Evolutionary conservation across 192 early-diverging fungal species (phyloP).

Genomic region (Powellomyces hirtus): DNA sequence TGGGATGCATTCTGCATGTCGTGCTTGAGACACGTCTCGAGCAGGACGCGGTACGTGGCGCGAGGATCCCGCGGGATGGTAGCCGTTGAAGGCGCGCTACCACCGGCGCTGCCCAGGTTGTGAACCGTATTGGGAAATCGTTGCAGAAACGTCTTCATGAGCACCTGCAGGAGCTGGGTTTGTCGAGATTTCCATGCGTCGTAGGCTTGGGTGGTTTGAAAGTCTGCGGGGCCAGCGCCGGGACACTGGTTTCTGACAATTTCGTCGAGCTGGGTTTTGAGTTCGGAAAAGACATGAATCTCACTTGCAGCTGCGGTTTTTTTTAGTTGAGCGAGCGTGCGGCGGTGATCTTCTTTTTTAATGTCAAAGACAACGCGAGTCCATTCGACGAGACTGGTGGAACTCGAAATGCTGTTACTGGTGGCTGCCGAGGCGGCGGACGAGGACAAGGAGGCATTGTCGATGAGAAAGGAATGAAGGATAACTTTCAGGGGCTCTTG

Average conservation of each 20-base stretch:
- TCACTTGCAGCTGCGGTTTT: constrained; percentile 21
- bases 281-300: constrained; percentile 15
- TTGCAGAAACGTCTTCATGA: constrained; percentile 40
- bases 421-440: neutral
- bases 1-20: constrained; percentile 41
- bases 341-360: constrained; percentile 28
- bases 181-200: constrained; percentile 57
- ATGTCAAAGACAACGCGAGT: constrained; percentile 36
- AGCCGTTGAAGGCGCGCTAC: constrained; percentile 14
- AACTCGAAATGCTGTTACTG: neutral
- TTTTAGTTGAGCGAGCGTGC: neutral
- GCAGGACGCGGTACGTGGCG: constrained; percentile 56
- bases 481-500: constrained; percentile 20
- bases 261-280: constrained; percentile 23
- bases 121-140: constrained; percentile 31
- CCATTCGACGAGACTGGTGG: constrained; percentile 23
- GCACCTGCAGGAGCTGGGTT: constrained; percentile 46
- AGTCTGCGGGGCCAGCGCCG: constrained; percentile 35
- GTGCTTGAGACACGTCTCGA: constrained; percentile 64
- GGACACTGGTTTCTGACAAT: constrained; percentile 19
- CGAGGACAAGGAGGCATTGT: neutral
- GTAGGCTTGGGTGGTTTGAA: constrained; percentile 46
- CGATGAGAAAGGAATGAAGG: constrained; percentile 6
- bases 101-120: neutral
- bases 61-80: constrained; percentile 60